Evolutionary conservation across 805 yeast genomes (phyloP).

Genomic region (Pichia exigua): DNA sequence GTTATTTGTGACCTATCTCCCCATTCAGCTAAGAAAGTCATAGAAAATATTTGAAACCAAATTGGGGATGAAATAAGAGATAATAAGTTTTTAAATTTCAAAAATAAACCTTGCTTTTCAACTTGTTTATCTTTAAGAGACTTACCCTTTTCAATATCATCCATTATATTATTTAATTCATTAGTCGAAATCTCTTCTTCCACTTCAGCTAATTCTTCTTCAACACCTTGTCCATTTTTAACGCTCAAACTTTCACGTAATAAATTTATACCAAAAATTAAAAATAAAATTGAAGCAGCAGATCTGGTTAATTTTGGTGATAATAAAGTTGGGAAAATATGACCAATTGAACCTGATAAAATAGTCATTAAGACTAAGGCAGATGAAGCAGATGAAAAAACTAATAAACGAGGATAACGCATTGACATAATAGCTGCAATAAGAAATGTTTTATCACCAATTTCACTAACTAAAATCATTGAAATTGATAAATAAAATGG

Average conservation of each 20-base stretch:
- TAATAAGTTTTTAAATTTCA: slow-evolving; percentile 43
- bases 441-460: slow-evolving; percentile 94
- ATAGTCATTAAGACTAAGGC: slow-evolving; percentile 88
- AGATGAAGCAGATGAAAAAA: slow-evolving; percentile 77
- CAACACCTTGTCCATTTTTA: slow-evolving; percentile 80
- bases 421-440: slow-evolving; percentile 98
- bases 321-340: slow-evolving; percentile 75
- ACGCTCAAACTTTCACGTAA: slow-evolving; percentile 74
- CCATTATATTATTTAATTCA: slow-evolving; percentile 44
- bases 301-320: slow-evolving; percentile 76
- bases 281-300: slow-evolving; percentile 71
- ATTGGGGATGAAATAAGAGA: slow-evolving; percentile 69
- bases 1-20: slow-evolving; percentile 98
- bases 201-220: slow-evolving; percentile 93
- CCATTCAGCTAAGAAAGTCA: slow-evolving; percentile 98
- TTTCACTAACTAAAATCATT: slow-evolving; percentile 95
- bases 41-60: slow-evolving; percentile 89
- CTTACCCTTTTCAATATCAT: slow-evolving; percentile 52
- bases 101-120: neutral
- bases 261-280: slow-evolving; percentile 74
- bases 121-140: neutral
- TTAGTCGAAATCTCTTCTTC: slow-evolving; percentile 80
- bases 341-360: slow-evolving; percentile 86
- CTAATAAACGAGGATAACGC: slow-evolving; percentile 78
- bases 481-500: slow-evolving; percentile 72